These are phyloP conservation scores for Aspergillus ellipticus DNA, from an alignment of 495 filamentous ascomycete genomes.

Conservation along the genomic window DNA sequence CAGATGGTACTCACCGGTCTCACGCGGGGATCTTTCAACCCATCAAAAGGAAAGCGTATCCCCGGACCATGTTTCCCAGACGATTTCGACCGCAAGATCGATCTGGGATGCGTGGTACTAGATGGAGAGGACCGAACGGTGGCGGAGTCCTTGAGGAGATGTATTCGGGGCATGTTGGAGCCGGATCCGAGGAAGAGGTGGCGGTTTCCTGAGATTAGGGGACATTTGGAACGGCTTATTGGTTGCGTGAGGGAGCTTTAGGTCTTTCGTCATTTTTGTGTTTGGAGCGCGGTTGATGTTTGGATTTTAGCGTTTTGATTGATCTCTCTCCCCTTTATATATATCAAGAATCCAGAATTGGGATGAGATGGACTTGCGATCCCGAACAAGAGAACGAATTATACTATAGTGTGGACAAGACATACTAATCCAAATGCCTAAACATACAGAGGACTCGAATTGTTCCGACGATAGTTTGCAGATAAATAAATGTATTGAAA, in stretches of 20 bases:
- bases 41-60: constrained; percentile 13
- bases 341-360: too few relatives aligned
- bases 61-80: constrained; percentile 23
- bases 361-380: too few relatives aligned
- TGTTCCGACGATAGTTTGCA: too few relatives aligned
- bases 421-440: too few relatives aligned
- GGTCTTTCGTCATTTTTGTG: too few relatives aligned
- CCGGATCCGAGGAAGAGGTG: constrained; percentile 39
- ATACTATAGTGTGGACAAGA: too few relatives aligned
- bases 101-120: constrained; percentile 28
- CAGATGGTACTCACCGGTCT: constrained; percentile 44
- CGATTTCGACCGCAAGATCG: constrained; percentile 38
- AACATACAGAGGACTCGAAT: too few relatives aligned
- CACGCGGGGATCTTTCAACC: constrained; percentile 34
- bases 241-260: constrained; percentile 1
- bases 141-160: constrained; percentile 35
- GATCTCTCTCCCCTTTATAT: too few relatives aligned
- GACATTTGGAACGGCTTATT: constrained; percentile 18
- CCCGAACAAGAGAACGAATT: too few relatives aligned
- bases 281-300: too few relatives aligned
- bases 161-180: constrained; percentile 47
- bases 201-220: constrained; percentile 32
- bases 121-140: constrained; percentile 22
- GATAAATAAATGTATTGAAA: too few relatives aligned
- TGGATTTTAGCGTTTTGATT: too few relatives aligned